Conservation (phyloP, 352 stramenopile genomes). For the Globisporangium nodosum region DNA sequence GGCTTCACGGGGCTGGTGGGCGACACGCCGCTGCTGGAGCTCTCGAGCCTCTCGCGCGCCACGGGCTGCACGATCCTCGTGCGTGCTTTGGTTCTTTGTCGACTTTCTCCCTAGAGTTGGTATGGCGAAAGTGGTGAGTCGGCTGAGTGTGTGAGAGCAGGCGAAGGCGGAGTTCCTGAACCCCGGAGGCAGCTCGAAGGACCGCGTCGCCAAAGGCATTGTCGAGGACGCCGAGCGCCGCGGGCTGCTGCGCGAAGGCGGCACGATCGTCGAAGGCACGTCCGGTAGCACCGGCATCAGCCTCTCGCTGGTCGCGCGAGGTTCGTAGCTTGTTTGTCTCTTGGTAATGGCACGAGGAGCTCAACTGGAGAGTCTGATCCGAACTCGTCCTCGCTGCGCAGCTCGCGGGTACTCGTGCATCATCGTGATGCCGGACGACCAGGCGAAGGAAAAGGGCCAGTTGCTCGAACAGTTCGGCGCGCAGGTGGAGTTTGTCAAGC, state of each 20-base stretch:
- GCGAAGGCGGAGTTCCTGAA: slow-evolving; percentile 97
- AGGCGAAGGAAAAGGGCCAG: slow-evolving; percentile 90
- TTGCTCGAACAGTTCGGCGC: slow-evolving; percentile 82
- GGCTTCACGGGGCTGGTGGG: slow-evolving; percentile 89
- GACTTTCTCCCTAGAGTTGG: background rate
- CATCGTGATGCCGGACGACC: slow-evolving; percentile 98
- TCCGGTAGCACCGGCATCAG: slow-evolving; percentile 97
- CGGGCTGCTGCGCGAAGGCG: slow-evolving; percentile 83
- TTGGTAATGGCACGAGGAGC: background rate
- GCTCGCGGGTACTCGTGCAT: slow-evolving; percentile 92
- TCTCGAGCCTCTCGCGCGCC: slow-evolving; percentile 86
- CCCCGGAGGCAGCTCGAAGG: slow-evolving; percentile 96
- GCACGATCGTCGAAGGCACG: slow-evolving; percentile 96
- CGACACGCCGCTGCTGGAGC: slow-evolving; percentile 90
- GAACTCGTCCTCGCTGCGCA: slow-evolving; percentile 10
- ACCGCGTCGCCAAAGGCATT: slow-evolving; percentile 94
- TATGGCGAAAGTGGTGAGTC: background rate
- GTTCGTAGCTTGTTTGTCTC: slow-evolving; percentile 17
- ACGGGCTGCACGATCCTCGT: slow-evolving; percentile 90
- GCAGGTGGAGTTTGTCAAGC: slow-evolving; percentile 85
- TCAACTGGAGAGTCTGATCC: background rate
- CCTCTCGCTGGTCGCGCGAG: slow-evolving; percentile 90
- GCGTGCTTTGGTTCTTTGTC: background rate
- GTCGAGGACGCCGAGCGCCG: slow-evolving; percentile 90
- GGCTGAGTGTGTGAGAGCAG: slow-evolving; percentile 17